phyloP scores from a whole-genome alignment of 208 protist species.

The Vickermania spadyakhi region DNA sequence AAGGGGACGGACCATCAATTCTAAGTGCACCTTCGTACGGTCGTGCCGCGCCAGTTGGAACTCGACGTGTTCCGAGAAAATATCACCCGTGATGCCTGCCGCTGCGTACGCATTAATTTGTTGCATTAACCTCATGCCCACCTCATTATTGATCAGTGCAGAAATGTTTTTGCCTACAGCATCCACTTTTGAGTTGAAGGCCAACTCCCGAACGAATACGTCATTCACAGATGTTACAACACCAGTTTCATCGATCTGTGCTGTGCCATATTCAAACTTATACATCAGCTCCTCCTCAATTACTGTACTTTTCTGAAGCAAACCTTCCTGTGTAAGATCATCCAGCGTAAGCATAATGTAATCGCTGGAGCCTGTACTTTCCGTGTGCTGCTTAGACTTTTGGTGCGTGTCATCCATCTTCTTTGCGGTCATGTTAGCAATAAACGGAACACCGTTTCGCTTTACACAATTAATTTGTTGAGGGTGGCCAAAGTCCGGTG shows the following conservation, averaged over 20 bases:
- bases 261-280: constrained; percentile 1
- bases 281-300: constrained; percentile 7
- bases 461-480: background rate
- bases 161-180: constrained; percentile 9
- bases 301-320: constrained; percentile 1
- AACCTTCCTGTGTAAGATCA: constrained; percentile 7
- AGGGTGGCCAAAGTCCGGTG: background rate
- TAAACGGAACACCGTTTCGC: constrained; percentile 1
- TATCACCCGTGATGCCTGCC: constrained; percentile 1
- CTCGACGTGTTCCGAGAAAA: background rate
- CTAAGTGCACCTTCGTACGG: constrained; percentile 8
- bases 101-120: background rate
- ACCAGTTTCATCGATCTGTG: constrained; percentile 14
- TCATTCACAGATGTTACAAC: constrained; percentile 16
- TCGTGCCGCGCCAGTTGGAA: constrained; percentile 6
- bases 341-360: constrained; percentile 3
- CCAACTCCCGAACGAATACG: background rate
- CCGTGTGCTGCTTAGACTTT: background rate
- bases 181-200: constrained; percentile 1
- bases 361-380: background rate
- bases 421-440: background rate
- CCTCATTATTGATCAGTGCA: background rate
- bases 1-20: constrained; percentile 8
- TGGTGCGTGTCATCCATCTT: background rate
- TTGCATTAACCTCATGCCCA: constrained; percentile 4